Conservation (phyloP, 139 green algal species). For the Chlamydomonas incerta region DNA sequence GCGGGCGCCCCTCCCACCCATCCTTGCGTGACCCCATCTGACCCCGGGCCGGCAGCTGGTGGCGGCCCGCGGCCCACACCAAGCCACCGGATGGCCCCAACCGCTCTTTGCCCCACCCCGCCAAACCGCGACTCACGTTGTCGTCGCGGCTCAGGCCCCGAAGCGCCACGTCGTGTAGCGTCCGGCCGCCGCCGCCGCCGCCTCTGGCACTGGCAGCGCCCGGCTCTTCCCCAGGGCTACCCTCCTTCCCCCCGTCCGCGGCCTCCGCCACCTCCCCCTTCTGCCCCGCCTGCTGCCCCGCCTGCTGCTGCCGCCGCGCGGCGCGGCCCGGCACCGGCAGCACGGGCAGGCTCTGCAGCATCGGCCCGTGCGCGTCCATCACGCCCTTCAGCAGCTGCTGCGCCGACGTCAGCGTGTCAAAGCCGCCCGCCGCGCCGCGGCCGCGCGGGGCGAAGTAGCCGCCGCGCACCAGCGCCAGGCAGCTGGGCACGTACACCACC, state of each 20-base stretch:
- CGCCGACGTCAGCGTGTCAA: conserved; percentile 76
- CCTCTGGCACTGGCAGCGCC: not conserved
- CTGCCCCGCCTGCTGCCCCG: not conserved
- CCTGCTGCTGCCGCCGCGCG: not conserved
- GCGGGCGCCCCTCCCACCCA: too few species aligned
- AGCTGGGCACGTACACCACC: conserved; percentile 78
- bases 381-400: conserved; percentile 65
- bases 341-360: conserved; percentile 59
- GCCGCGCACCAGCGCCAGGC: conserved; percentile 61
- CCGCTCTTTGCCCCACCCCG: too few species aligned
- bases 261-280: not conserved
- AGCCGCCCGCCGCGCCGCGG: conserved; percentile 48
- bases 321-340: not conserved
- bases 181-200: not conserved
- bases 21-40: too few species aligned
- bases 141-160: conserved; percentile 55
- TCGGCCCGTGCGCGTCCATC: conserved; percentile 54
- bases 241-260: too few species aligned
- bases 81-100: too few species aligned
- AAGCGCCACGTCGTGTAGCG: conserved; percentile 39
- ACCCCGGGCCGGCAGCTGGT: too few species aligned
- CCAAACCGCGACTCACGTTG: conserved; percentile 51
- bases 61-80: too few species aligned
- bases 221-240: too few species aligned
- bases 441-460: conserved; percentile 57